These are phyloP conservation scores for Amanita phalloides DNA, from an alignment of 768 basidiomycete species.

Conservation along the genomic window DNA sequence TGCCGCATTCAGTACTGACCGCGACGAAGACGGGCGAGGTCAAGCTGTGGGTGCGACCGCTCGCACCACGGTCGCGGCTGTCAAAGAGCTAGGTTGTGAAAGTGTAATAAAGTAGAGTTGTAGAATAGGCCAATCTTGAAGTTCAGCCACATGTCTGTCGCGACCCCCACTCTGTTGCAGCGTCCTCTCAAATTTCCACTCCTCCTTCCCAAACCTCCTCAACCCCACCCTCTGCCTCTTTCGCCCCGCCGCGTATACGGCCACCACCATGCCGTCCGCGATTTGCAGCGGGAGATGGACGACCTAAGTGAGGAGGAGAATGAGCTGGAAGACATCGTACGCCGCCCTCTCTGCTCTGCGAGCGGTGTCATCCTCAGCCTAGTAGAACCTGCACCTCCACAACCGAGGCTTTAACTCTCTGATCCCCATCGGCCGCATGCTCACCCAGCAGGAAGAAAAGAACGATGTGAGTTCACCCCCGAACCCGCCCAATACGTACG, in stretches of 20 bases:
- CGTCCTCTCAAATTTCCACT: constrained; percentile 51
- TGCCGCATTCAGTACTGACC: constrained; percentile 71
- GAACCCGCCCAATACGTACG: too few species aligned
- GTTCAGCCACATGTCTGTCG: constrained; percentile 26
- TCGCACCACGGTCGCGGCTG: constrained; percentile 33
- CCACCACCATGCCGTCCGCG: constrained; percentile 51
- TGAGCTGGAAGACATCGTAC: constrained; percentile 67
- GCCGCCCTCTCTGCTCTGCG: constrained; percentile 11
- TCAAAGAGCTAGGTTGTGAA: constrained; percentile 11
- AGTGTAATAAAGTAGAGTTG: not conserved
- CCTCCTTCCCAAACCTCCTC: constrained; percentile 55
- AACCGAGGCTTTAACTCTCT: constrained; percentile 59
- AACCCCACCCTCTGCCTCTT: constrained; percentile 54
- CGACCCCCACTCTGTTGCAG: constrained; percentile 67
- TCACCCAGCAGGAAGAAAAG: constrained; percentile 76
- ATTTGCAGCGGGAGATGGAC: constrained; percentile 68
- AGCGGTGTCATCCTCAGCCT: too few species aligned
- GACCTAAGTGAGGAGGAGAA: constrained; percentile 79
- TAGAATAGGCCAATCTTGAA: too few species aligned
- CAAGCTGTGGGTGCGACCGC: constrained; percentile 77
- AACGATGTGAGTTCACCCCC: constrained; percentile 45
- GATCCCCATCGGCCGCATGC: constrained; percentile 61
- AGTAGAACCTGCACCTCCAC: constrained; percentile 47
- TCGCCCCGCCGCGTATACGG: constrained; percentile 40
- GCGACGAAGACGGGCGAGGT: constrained; percentile 69